Conservation (phyloP, 75 land plant genomes). For the Pinus albicaulis region DNA sequence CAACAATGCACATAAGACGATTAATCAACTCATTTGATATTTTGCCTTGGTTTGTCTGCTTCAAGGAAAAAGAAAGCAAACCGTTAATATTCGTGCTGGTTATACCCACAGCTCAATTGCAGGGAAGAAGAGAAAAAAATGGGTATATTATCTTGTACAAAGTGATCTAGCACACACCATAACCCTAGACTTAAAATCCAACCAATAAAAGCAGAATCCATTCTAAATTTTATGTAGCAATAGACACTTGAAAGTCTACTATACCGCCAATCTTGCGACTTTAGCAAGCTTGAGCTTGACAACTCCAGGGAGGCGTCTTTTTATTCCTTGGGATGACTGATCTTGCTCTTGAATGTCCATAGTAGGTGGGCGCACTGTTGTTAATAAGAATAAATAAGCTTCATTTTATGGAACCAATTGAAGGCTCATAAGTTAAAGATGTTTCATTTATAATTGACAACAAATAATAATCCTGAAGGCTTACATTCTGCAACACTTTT, state of each 20-base stretch:
- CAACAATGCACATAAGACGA: conserved; percentile 83
- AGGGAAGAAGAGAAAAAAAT: conserved; percentile 4
- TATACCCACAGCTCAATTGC: too few relatives aligned
- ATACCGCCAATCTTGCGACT: conserved; percentile 94
- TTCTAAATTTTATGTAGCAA: too few relatives aligned
- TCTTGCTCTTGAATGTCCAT: conserved; percentile 71
- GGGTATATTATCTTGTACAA: neutral
- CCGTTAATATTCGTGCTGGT: neutral
- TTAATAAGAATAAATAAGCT: conserved; percentile 5
- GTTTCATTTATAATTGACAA: neutral
- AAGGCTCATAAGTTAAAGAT: neutral
- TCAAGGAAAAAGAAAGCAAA: conserved; percentile 9
- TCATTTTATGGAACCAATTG: neutral
- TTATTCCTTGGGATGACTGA: conserved; percentile 46
- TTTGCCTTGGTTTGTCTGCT: conserved; percentile 82
- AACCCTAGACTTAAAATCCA: too few relatives aligned
- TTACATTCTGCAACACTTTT: conserved; percentile 78
- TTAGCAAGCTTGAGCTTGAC: conserved; percentile 91
- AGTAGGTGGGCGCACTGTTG: conserved; percentile 64
- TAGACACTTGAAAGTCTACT: neutral
- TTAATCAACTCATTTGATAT: conserved; percentile 72
- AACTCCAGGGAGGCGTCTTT: conserved; percentile 83
- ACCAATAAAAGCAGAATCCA: too few relatives aligned
- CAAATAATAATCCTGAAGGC: conserved; percentile 9
- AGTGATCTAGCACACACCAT: too few relatives aligned